Evolutionary conservation across 371 early-diverging fungal species (phyloP).

Genomic region (Parasitella parasitica): DNA sequence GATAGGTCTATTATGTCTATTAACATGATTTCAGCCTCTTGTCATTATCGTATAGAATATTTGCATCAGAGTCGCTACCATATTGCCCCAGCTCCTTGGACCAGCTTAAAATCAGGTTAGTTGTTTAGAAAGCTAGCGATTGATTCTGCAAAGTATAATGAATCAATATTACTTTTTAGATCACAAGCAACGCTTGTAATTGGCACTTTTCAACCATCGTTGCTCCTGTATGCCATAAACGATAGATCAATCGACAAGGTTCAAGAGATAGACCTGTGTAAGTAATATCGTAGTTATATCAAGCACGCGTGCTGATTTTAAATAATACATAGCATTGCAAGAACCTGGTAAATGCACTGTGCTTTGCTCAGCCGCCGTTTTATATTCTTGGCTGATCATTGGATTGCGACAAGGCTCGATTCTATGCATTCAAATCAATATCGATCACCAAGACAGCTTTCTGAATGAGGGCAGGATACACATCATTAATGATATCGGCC

Average conservation of each 20-base stretch:
- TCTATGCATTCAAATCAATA: constrained; percentile 1
- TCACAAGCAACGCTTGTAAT: constrained; percentile 5
- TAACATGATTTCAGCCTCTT: not conserved
- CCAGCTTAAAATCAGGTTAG: constrained; percentile 9
- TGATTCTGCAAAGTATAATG: no score
- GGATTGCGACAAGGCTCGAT: constrained; percentile 17
- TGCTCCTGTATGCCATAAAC: constrained; percentile 11
- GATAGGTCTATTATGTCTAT: not conserved
- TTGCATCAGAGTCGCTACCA: not conserved
- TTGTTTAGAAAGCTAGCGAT: no score
- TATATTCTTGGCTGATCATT: not conserved
- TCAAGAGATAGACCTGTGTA: constrained; percentile 21
- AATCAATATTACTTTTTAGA: not conserved
- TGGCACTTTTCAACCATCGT: constrained; percentile 15
- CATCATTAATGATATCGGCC: not conserved
- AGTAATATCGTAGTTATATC: not conserved
- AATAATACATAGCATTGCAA: not conserved
- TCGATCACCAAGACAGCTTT: not conserved
- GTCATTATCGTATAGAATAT: not conserved
- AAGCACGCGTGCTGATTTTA: no score
- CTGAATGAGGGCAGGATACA: not conserved
- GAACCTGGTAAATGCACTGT: not conserved
- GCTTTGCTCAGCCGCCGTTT: constrained; percentile 3
- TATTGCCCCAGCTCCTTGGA: constrained; percentile 16
- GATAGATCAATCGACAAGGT: not conserved